Base-by-base conservation (phyloP, 345 rosid species). In the Lepidium aucheri region DNA sequence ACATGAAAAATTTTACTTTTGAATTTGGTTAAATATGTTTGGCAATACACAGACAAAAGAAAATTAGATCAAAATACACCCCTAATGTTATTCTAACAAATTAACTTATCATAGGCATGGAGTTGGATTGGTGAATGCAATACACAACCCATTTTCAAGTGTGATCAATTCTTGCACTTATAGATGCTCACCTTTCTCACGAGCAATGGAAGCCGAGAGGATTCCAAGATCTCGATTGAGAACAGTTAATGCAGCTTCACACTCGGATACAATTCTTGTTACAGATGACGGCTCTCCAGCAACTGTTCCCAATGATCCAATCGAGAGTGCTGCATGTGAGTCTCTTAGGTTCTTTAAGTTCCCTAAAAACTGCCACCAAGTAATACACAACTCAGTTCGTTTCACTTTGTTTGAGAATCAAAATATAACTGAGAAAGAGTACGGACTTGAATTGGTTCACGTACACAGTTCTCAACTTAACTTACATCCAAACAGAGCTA, bases 261-360 rank as follows among this genome's bases (percentile, higher is more conserved):
- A 95, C 60, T 91, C 97, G 0, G 97, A 86, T 51, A 95, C 90
- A 46, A 95, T 91, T 79, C 91, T 82, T 5, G 91, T 76, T 6
- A 95, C 97, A 14, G 99, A 83, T 44, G 96, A 80, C 3, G 96
- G 93, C 76, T 90, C 99, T 18, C 97, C 95, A 11, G 86, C 79
- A 22, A 83, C 70, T 43, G 95, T 88, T 78, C 87, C 97, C 3
- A 90, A 84, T 8, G 91, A 84, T 65, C 97, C 97, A 36, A 89
- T 76, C 8, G 93, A 83, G 56, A 95, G 95, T 60, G 99, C 96
- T 50, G 99, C 87, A 77, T 89, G 82, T 1, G 99, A 91, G 63
- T 91, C 97, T 78, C 97, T 83, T 30, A 95, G 85, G 77, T 89
- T 95, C 85, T 93, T 95, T 87, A 89, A 74, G 80, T 91, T 95